These are phyloP conservation scores for Aureobasidium pullulans DNA, from an alignment of 2,329 filamentous ascomycete species.

Conservation along the genomic window DNA sequence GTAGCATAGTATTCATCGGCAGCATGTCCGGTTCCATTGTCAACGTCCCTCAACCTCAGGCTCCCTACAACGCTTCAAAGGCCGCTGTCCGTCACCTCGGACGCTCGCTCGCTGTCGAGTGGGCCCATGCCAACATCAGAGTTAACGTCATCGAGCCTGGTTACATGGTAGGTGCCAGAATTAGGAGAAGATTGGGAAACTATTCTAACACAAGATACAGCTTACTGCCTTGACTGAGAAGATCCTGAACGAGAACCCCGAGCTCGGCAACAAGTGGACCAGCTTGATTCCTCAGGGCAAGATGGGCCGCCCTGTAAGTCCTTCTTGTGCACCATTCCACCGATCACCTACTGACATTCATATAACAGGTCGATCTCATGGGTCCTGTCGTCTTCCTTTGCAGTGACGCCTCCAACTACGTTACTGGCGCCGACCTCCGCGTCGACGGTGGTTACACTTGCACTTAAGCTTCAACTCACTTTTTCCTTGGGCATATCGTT, in stretches of 20 bases:
- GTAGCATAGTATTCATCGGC: constrained; percentile 90
- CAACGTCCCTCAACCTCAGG: constrained; percentile 91
- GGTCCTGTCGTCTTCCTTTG: constrained; percentile 82
- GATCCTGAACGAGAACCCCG: constrained; percentile 88
- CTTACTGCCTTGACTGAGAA: constrained; percentile 58
- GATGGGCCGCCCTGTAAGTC: constrained; percentile 65
- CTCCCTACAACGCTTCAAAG: constrained; percentile 87
- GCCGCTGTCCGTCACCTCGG: constrained; percentile 86
- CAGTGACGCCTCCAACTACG: constrained; percentile 69
- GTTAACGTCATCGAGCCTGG: constrained; percentile 94
- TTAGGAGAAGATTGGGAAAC: constrained; percentile 13
- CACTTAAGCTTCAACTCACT: constrained; percentile 22
- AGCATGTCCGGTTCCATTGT: constrained; percentile 93
- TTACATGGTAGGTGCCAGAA: constrained; percentile 94
- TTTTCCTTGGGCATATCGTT: background rate
- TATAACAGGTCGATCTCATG: constrained; percentile 64
- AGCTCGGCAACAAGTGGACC: constrained; percentile 83
- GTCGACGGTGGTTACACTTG: constrained; percentile 38
- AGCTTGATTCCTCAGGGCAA: constrained; percentile 86
- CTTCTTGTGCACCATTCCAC: background rate
- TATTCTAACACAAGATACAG: constrained; percentile 37
- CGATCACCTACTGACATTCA: constrained; percentile 23
- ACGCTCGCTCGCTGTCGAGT: constrained; percentile 83
- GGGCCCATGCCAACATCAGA: constrained; percentile 78
- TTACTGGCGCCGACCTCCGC: constrained; percentile 46